These are phyloP conservation scores for Pleurotus djamor DNA, from an alignment of 768 basidiomycete species.

Conservation along the genomic window DNA sequence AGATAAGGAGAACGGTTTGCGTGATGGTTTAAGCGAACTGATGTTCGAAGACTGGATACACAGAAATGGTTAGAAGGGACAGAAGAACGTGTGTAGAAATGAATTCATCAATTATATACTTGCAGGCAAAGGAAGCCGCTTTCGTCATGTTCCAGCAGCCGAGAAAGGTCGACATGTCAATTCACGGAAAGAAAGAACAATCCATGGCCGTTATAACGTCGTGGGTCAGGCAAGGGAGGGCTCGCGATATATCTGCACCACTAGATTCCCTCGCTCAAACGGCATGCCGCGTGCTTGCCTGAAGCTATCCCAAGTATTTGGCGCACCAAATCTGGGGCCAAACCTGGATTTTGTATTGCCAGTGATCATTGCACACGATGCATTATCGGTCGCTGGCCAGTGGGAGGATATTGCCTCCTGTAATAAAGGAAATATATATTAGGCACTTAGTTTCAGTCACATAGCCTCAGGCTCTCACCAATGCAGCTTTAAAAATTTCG, in stretches of 20 bases:
- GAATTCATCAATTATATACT: too few relatives aligned
- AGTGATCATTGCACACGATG: too few relatives aligned
- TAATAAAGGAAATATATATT: too few relatives aligned
- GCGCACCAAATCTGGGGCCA: background rate
- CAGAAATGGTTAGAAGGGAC: background rate
- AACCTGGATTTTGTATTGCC: too few relatives aligned
- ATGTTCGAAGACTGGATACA: background rate
- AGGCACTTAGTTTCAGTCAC: too few relatives aligned
- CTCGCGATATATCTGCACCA: background rate
- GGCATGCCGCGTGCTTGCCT: background rate
- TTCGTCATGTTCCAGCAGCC: background rate
- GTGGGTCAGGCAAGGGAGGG: background rate
- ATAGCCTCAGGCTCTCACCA: too few relatives aligned
- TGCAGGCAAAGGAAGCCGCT: too few relatives aligned
- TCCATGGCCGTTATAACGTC: constrained; percentile 5
- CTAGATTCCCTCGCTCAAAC: background rate
- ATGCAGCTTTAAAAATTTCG: too few relatives aligned
- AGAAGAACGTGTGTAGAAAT: background rate
- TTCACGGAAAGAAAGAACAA: background rate
- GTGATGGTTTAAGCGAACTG: background rate
- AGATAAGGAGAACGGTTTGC: background rate
- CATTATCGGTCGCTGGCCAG: too few relatives aligned
- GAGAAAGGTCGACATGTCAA: background rate
- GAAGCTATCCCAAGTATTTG: too few relatives aligned
- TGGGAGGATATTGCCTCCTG: too few relatives aligned